Base-by-base conservation (phyloP, 2,329 filamentous ascomycete genomes). In the Podosphaera xanthii region DNA sequence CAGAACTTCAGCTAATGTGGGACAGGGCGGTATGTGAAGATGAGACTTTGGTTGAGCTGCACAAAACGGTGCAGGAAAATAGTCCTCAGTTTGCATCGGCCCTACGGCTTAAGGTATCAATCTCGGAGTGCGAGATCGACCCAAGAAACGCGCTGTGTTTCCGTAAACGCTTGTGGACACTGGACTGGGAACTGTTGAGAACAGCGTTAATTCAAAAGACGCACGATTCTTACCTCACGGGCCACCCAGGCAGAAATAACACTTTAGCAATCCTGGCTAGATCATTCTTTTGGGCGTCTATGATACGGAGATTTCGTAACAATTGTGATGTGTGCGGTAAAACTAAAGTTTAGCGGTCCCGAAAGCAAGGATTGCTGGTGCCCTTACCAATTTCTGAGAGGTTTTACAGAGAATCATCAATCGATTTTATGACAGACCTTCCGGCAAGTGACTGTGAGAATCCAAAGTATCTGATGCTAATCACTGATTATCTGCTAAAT, bases 361-460 rank as follows among this genome's bases (percentile, higher is more conserved):
- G 50, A 31, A n/a, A 31, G 34, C 50, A 53, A 7, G 22, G 50
- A 35, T 35, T 53, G 12, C 31, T 53, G 50, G 22, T 53, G 9
- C 14, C 34, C 31, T n/a, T 55, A 6, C 31, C 10, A 38, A 14
- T 55, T 3, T 34, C 52, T n/a, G 50, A 53, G 9, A 31, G 50
- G 22, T 35, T 53, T 34, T 31, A 53, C 34, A 33, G 22, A 6
- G 50, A 56, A 7, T 14, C 40, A n/a, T 56, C 53, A 30, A 40
- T 56, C 30, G n/a, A 56, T 34, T 56, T 56, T 30, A 56, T 56
- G 53, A 56, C 53, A n/a, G 34, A 56, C 40, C 38, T 56, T 9
- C 53, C 53, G 4, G n/a, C 50, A 14, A 56, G 30, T 40, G 10
- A 42, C 40, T 40, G 30, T n/a, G n/a, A 22, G 3, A 35, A 56